These are phyloP conservation scores for Aspergillus asperescens DNA, from an alignment of 495 filamentous ascomycete genomes.

Conservation along the genomic window DNA sequence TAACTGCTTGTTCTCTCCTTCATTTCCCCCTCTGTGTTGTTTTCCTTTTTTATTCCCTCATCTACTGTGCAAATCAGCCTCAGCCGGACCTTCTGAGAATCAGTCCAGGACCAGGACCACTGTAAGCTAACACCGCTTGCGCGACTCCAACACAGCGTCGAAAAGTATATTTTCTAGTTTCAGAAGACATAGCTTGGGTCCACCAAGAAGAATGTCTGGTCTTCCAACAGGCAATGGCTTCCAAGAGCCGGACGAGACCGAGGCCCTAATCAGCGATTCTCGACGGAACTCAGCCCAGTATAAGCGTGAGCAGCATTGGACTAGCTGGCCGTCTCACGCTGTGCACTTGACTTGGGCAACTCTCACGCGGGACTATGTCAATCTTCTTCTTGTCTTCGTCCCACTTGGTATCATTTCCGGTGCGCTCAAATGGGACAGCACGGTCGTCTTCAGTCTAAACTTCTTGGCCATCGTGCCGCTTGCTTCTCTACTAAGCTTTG, in stretches of 20 bases:
- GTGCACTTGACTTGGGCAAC: conserved; percentile 48
- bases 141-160: conserved; percentile 18
- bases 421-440: conserved; percentile 62
- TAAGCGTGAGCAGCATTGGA: conserved; percentile 41
- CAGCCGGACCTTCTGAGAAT: neutral
- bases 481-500: conserved; percentile 87
- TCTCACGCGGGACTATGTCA: conserved; percentile 69
- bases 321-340: conserved; percentile 52
- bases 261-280: conserved; percentile 26
- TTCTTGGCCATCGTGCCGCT: conserved; percentile 95
- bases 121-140: conserved; percentile 8
- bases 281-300: conserved; percentile 25
- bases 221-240: conserved; percentile 26
- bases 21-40: neutral
- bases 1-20: neutral
- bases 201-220: conserved; percentile 28
- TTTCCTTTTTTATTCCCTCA: neutral
- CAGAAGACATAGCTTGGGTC: conserved; percentile 32
- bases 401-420: conserved; percentile 83
- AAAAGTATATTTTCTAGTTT: conserved; percentile 29
- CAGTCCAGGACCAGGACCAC: neutral
- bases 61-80: neutral
- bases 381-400: conserved; percentile 82
- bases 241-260: conserved; percentile 27
- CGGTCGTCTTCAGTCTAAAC: conserved; percentile 79